Base-by-base conservation (phyloP, 345 rosid species). In the Acer negundo region DNA sequence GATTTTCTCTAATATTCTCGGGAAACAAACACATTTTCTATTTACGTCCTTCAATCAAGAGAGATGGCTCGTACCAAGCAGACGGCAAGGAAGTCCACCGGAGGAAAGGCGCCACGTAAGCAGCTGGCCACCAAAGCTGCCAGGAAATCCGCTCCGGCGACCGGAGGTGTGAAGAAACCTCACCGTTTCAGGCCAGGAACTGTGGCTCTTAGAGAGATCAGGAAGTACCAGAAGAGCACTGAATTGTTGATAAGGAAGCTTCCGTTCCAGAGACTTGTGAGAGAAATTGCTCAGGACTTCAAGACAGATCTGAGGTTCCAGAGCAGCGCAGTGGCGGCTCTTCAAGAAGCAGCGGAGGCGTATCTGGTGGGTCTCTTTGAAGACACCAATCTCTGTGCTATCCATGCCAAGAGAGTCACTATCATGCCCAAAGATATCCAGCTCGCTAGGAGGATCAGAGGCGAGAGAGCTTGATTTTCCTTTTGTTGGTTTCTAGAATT, bases 81-180 rank as follows among this genome's bases (percentile, higher is more conserved):
- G 62, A 89, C 90, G 0, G 90, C 92, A 0, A 84, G 92, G 55
- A 89, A 89, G 67, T 89, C 92, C 0, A 89, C 92, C 64, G 90
- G 92, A 68, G 90, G 92, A 0, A 89, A 89, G 80, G 92, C 92
- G 0, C 90, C 92, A 11, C 83, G 92, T 31, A 89, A 89, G 88
- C 92, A 89, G 64, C 72, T 89, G 49, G 92, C 92, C 0, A 89
- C 92, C 2, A 89, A 89, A 70, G 92, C 92, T 0, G 92, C 92
- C 12, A 67, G 92, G 55, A 89, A 89, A 62, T 89, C 92, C 0
- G 90, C 90, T 13, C 90, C 90, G 10, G 92, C 92, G 19, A 89
- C 89, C 51, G 90, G 90, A 75, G 92, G 92, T 69, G 92, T 89
- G 78, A 89, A 89, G 87, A 89, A 89, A 74, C 92, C 92, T 0